Base-by-base conservation (phyloP, 805 yeast species). In the Candida jianshihensis region DNA sequence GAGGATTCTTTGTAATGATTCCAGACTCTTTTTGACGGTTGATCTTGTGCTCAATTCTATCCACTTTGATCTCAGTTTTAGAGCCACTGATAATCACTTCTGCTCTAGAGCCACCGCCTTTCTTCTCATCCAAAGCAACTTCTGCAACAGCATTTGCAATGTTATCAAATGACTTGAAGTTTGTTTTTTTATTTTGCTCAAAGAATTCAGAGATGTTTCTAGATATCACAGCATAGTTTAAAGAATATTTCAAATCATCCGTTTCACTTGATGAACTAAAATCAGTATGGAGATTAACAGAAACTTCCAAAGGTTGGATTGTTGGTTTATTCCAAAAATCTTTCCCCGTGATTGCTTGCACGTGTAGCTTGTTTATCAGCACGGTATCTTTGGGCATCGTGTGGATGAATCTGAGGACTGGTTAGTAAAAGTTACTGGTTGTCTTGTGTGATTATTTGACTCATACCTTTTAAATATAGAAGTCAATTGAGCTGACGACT, bases 201-300 rank as follows among this genome's bases (percentile, higher is more conserved):
- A 83, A 72, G 44, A 60, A 71, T 5, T 67, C 64, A 27, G 72
- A 56, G n/a, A 90, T 61, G 28, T 75, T 73, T 34, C 86, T 66
- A 4, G 90, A 75, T 5, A 90, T 70, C 5, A 78, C 88, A 2
- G 96, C 97, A 58, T 90, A 90, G 59, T 90, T 90, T 44, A 90
- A 71, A 5, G 96, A 82, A 50, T 82, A 76, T 40, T 75, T 73
- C 47, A 90, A 67, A 52, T 89, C 90, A 59, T 90, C 97, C 0
- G 79, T 74, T 11, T 61, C 59, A n/a, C 90, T 77, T n/a, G 96
- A 89, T 37, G 71, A 64, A 18, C 71, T 65, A 49, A 89, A 81
- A 48, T 78, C 76, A 0, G 95, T 83, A 24, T 63, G 62, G 42
- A 85, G 69, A 30, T 68, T 65, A 19, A 84, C 66, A 10, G 82